phyloP scores from a whole-genome alignment of 2,329 filamentous ascomycete genomes.

The Colletotrichum lini region DNA sequence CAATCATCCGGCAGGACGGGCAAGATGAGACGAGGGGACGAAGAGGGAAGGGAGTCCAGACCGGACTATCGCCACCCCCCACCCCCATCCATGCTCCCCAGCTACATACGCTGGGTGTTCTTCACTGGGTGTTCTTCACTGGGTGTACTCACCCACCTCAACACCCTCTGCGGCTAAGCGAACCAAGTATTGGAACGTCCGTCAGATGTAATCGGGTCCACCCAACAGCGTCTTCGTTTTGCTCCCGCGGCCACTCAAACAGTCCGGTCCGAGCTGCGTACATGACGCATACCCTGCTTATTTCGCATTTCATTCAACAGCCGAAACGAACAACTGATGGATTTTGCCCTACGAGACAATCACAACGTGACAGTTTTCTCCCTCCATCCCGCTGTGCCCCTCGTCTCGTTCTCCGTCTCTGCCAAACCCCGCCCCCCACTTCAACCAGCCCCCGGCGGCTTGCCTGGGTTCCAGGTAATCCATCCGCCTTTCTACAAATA shows the following conservation, averaged over 20 bases:
- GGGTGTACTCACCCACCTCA: slow-evolving; percentile 1
- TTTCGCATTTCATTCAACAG: background rate
- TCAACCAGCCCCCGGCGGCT: slow-evolving; percentile 6
- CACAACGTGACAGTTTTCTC: slow-evolving; percentile 40
- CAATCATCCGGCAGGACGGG: background rate
- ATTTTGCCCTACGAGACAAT: background rate
- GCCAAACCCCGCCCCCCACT: background rate
- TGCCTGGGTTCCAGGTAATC: slow-evolving; percentile 23
- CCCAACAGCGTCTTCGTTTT: slow-evolving; percentile 10
- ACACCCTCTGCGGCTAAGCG: slow-evolving; percentile 15
- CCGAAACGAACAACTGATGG: slow-evolving; percentile 20
- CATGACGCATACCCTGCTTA: background rate
- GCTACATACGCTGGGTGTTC: too few relatives aligned
- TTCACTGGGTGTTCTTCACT: background rate
- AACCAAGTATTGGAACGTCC: slow-evolving; percentile 5
- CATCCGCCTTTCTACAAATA: background rate
- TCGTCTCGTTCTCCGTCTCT: background rate
- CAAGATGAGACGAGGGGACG: background rate
- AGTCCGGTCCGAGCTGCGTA: slow-evolving; percentile 20
- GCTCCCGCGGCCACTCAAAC: slow-evolving; percentile 18
- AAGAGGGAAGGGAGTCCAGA: slow-evolving; percentile 10
- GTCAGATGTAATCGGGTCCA: background rate
- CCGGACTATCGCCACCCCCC: slow-evolving; percentile 19
- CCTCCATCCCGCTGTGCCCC: background rate
- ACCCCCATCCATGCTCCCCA: background rate